Evolutionary conservation across 1,284 basidiomycete genomes (phyloP).

Genomic region (Cutaneotrichosporon cyanovorans): DNA sequence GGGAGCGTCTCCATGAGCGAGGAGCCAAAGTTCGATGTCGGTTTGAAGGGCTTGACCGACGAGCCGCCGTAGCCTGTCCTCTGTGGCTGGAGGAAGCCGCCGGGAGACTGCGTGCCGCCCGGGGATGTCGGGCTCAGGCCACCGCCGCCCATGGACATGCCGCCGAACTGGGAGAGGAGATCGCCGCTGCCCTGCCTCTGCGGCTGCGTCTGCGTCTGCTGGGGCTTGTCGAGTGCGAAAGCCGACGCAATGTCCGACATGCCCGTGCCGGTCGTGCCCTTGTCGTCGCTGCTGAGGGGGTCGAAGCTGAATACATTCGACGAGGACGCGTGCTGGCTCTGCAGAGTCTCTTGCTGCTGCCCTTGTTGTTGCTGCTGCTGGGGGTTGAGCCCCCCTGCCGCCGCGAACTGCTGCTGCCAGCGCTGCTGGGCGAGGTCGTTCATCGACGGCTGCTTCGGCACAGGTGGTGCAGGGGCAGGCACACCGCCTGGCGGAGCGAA

Average conservation of each 20-base stretch:
- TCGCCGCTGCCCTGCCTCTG: constrained; percentile 9
- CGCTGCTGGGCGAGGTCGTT: constrained; percentile 64
- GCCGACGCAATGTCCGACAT: constrained; percentile 42
- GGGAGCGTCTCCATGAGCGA: constrained; percentile 70
- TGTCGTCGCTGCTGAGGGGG: constrained; percentile 3
- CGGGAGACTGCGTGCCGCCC: constrained; percentile 1
- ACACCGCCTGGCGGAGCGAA: constrained; percentile 67
- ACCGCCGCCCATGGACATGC: constrained; percentile 8
- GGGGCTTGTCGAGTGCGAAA: constrained; percentile 29
- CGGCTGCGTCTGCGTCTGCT: constrained; percentile 1
- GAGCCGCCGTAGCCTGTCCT: constrained; percentile 67
- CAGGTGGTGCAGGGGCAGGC: constrained; percentile 49
- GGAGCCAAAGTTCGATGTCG: constrained; percentile 78
- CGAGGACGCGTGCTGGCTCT: constrained; percentile 1
- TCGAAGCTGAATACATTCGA: constrained; percentile 1
- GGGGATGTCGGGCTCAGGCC: background rate
- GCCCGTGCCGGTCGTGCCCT: constrained; percentile 7
- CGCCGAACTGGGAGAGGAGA: constrained; percentile 29
- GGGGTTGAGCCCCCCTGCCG: constrained; percentile 9
- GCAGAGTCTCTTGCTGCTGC: constrained; percentile 6
- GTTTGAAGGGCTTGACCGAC: constrained; percentile 77
- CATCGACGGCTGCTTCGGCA: constrained; percentile 69
- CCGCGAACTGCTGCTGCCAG: constrained; percentile 14
- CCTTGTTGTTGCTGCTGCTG: background rate
- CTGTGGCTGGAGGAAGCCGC: constrained; percentile 57